Evolutionary conservation across 2,329 filamentous ascomycete species (phyloP), one percentile per base, ranked within the genome.

Genomic region (Xylariaceae sp.): DNA sequence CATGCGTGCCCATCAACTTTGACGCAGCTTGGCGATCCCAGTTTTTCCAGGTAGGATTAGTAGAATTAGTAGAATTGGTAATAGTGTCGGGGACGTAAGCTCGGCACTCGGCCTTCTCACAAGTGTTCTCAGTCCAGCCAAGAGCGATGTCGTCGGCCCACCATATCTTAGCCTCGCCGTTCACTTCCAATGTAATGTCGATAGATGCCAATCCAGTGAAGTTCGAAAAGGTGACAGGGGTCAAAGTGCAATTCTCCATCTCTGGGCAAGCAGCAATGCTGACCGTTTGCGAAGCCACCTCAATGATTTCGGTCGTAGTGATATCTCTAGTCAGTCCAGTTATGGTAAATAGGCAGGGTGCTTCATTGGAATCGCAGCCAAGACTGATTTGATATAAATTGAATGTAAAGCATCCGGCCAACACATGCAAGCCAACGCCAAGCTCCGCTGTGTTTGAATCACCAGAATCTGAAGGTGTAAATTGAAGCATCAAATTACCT

Each of bases 61-160:
- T n/a, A n/a, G n/a, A n/a, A n/a, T n/a, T n/a, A n/a, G n/a, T n/a
- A n/a, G n/a, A n/a, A n/a, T 43, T 42, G 5, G 26, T 48, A 29
- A 47, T 53, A 27, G 45, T 35, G 16, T 53, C 40, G 7, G 46
- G 50, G 9, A 49, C 24, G 24, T 9, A 23, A 27, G 50, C 56
- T 4, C 57, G 57, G 27, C 57, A 59, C 7, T 48, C 13, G 4
- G 42, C 50, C 15, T 36, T 43, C 36, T 59, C 57, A 18, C 76
- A 79, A 37, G 61, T 67, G 49, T 73, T 72, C 61, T 79, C 67
- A 27, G 65, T 72, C 77, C 77, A 79, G 6, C 72, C 70, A 53
- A 79, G 60, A 4, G 67, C 54, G 21, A 79, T 49, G 59, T 80
- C 73, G 58, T 80, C 77, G 43, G 73, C 73, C 75, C 75, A 80